Evolutionary conservation across 106 monocot species (phyloP).

Genomic region (Hemerocallis citrina): DNA sequence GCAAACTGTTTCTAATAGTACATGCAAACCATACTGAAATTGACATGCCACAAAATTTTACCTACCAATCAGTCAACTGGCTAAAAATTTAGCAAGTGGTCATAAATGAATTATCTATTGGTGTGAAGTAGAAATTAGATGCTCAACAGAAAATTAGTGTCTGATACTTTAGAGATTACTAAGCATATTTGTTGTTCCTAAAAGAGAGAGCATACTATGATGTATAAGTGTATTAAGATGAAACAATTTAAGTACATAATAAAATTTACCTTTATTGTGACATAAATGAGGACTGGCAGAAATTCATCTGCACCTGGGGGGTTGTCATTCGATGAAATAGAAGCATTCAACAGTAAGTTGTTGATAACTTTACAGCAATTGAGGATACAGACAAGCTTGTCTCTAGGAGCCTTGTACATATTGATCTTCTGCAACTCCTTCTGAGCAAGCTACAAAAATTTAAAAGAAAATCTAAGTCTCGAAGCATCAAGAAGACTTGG

Average conservation of each 20-base stretch:
- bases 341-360: slow-evolving; percentile 77
- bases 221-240: too few species aligned
- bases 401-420: slow-evolving; percentile 90
- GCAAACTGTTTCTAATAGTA: too few species aligned
- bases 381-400: slow-evolving; percentile 84
- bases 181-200: too few species aligned
- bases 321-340: slow-evolving; percentile 52
- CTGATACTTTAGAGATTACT: not conserved
- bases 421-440: slow-evolving; percentile 95
- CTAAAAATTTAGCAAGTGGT: too few species aligned
- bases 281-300: slow-evolving; percentile 87
- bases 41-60: too few species aligned
- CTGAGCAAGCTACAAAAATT: slow-evolving; percentile 60
- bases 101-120: not conserved
- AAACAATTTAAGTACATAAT: not conserved
- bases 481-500: too few species aligned
- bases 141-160: not conserved
- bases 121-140: not conserved
- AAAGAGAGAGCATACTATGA: too few species aligned
- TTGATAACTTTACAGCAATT: slow-evolving; percentile 95
- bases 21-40: too few species aligned
- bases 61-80: too few species aligned
- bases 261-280: slow-evolving; percentile 69
- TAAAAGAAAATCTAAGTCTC: not conserved
- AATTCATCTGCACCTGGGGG: slow-evolving; percentile 94